Base-by-base conservation (phyloP, 2,329 filamentous ascomycete genomes). In the Fusarium caatingaense region DNA sequence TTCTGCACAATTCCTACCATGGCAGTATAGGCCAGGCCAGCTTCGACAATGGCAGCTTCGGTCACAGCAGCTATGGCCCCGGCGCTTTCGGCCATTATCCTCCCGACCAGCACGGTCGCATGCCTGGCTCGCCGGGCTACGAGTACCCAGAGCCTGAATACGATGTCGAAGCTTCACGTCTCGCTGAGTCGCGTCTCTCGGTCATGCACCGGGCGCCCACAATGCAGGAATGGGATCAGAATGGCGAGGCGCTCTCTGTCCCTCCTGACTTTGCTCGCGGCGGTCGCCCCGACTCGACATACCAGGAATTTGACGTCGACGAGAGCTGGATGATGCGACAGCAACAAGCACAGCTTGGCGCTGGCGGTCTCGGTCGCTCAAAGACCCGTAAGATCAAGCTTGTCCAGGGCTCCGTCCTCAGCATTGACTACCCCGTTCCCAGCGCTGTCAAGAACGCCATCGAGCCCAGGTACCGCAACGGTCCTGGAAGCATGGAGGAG, bases 401-500 rank as follows among this genome's bases (percentile, higher is more conserved):
- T 12, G 72, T 74, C 3, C 68, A 74, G 32, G 72, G 72, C 18
- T 74, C 72, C 20, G 72, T 74, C n/a, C 64, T 74, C 44, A 74
- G 72, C 54, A 71, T 74, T 40, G 72, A 74, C 60, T 74, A 74
- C 28, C 72, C 72, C 27, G 72, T 74, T 12, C 72, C 72, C 42
- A 74, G 72, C 59, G 72, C 72, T n/a, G 59, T 74, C 51, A 74
- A 72, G n/a, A 74, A 74, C 30, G 72, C 72, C 44, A 64, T 74
- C 10, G 60, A 74, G 42, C 67, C 69, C 12, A 56, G 66, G 23
- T 74, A 72, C 54, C 69, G 72, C 55, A 56, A 60, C 12, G 69
- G 51, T 2, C 68, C 68, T 12, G 64, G 68, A 4, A 69, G 65
- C 46, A 61, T 73, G 55, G 53, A 64, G 40, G 72, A 74, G 21